Evolutionary conservation across 192 early-diverging fungal species (phyloP).

Genomic region (Allomyces macrogynus): DNA sequence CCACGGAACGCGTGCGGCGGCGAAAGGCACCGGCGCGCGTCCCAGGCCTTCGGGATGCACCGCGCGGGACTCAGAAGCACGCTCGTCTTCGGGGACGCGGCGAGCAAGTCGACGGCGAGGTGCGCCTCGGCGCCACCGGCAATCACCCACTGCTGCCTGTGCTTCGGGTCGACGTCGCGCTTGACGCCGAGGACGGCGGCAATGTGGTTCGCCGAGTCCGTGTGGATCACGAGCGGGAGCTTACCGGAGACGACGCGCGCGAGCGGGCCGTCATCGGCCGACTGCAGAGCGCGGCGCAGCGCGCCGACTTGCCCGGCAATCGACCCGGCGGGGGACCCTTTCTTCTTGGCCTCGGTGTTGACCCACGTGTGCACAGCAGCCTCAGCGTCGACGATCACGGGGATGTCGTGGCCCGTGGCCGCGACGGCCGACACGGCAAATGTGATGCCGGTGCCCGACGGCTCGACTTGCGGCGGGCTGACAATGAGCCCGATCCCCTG

Average conservation of each 20-base stretch:
- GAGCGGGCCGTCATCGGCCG: background rate
- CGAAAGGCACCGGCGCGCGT: background rate
- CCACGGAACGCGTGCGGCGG: constrained; percentile 35
- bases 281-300: background rate
- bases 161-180: background rate
- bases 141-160: background rate
- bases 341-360: background rate
- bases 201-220: background rate
- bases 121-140: background rate
- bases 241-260: background rate
- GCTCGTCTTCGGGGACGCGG: background rate
- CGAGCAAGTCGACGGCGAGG: background rate
- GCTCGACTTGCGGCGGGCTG: background rate
- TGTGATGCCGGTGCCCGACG: background rate
- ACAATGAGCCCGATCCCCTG: background rate
- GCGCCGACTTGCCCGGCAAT: background rate
- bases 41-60: background rate
- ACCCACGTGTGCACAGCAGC: background rate
- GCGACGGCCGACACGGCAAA: background rate
- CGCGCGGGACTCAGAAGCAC: background rate
- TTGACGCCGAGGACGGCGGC: background rate
- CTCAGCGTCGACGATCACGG: background rate
- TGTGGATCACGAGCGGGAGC: background rate
- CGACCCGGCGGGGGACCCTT: background rate
- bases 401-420: background rate